Evolutionary conservation across 331 rosid genomes (phyloP), one percentile per base, ranked within the genome.

Genomic region (Stylosanthes scabra): DNA sequence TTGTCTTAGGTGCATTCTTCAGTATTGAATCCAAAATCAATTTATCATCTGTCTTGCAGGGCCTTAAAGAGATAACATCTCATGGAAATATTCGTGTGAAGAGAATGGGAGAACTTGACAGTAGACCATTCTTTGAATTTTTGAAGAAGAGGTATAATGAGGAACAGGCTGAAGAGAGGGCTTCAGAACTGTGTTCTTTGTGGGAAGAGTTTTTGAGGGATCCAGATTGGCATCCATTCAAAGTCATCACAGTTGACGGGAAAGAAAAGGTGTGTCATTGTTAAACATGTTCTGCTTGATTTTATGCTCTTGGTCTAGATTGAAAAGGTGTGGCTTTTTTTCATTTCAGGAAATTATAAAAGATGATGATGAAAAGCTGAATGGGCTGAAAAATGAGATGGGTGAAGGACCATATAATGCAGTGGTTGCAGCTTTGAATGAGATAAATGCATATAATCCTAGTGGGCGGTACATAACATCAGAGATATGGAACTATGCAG

Each of bases 211-310:
- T 88, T 85, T 82, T 95, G 8, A 95, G 84, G 86, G 98, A 95
- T 70, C 94, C 98, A 27, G 97, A 85, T n/a, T 95, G 99, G 99
- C 98, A 95, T 85, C 99, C 99, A 11, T 86, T 92, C 72, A 88
- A 76, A 81, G 74, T 89, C 75, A 74, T 62, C 66, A 15, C 12
- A 8, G 70, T 79, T 14, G 87, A 79, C 0, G 99, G 84, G 79
- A 78, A 81, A 68, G 66, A 73, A 29, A 76, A 82, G 90, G 99
- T 91, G 13, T 56, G 70, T 74, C 58, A 72, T 74, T 76, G 50
- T 59, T 64, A 63, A 63, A 68, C 54, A 39, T 78, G n/a, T 65
- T 72, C 74, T 39, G 39, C 72, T 20, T 59, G 45, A 68, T 49
- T 16, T 73, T 47, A 71, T 74, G 64, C 69, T 56, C 57, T 57